Evolutionary conservation across 306 rosid species (phyloP).

Genomic region (Cicer chorassanicum): DNA sequence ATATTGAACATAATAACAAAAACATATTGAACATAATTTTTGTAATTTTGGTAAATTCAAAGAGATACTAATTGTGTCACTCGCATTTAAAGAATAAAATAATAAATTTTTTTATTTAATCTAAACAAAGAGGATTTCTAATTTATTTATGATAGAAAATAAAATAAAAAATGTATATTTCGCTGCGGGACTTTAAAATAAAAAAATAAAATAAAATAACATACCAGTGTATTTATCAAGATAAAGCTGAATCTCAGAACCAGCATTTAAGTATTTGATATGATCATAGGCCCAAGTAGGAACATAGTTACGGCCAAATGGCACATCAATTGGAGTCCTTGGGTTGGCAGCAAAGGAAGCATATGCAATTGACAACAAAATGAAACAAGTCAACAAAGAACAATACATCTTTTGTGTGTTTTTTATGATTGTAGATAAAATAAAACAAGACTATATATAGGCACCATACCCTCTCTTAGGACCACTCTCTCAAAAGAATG

Average conservation of each 20-base stretch:
- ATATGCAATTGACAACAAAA: constrained; percentile 44
- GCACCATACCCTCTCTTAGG: constrained; percentile 9
- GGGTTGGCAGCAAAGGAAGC: constrained; percentile 51
- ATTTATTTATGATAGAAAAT: no score
- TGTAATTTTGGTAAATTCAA: no score
- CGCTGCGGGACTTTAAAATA: no score
- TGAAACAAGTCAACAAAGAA: constrained; percentile 41
- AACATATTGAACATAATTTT: no score
- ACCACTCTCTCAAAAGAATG: background rate
- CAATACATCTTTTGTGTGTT: constrained; percentile 44
- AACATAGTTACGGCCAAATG: constrained; percentile 73
- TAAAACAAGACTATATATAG: constrained; percentile 38
- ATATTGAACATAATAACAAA: no score
- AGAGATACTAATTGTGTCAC: no score
- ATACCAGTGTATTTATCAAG: constrained; percentile 84
- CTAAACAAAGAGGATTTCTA: no score
- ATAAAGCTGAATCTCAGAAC: constrained; percentile 64
- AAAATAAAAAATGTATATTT: no score
- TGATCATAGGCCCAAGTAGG: constrained; percentile 91
- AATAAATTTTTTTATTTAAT: no score
- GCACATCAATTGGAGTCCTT: constrained; percentile 58
- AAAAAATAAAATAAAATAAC: no score
- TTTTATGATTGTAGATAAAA: constrained; percentile 24
- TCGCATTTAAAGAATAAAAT: no score
- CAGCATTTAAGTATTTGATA: constrained; percentile 74